Percentiles rank a stretch among this genome's conserved stretches.
Conservation (phyloP, 495 filamentous ascomycete genomes). For the Aspergillus mulundensis region DNA sequence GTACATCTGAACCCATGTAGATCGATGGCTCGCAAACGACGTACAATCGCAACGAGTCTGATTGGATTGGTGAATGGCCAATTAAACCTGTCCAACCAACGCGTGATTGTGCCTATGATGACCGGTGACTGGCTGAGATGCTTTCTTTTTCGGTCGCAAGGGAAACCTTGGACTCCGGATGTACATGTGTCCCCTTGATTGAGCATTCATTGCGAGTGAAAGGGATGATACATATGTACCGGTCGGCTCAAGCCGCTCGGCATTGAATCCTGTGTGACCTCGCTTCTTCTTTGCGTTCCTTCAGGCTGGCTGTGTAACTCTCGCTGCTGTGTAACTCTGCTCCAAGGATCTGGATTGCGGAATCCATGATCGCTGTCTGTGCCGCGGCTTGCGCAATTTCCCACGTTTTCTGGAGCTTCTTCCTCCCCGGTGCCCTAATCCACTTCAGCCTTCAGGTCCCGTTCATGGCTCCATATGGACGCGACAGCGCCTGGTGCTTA, state of each 20-base stretch:
- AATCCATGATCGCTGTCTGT: constrained; percentile 1
- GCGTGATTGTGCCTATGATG: neutral
- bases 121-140: neutral
- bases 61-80: neutral
- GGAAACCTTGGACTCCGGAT: neutral
- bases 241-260: neutral
- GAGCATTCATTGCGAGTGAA: constrained; percentile 4
- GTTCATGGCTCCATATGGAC: neutral
- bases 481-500: neutral
- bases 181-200: neutral
- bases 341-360: constrained; percentile 10
- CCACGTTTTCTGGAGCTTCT: constrained; percentile 3
- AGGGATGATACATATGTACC: neutral
- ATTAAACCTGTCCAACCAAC: neutral
- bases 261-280: constrained; percentile 1
- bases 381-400: constrained; percentile 4
- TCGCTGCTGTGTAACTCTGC: constrained; percentile 8
- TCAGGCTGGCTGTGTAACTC: neutral
- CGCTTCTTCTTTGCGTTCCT: neutral
- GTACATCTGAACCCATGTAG: neutral
- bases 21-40: neutral
- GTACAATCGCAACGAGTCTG: neutral
- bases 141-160: constrained; percentile 1
- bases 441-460: neutral
- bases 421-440: neutral